Evolutionary conservation across 2,329 filamentous ascomycete genomes (phyloP).

Genomic region (Cercospora janseana): DNA sequence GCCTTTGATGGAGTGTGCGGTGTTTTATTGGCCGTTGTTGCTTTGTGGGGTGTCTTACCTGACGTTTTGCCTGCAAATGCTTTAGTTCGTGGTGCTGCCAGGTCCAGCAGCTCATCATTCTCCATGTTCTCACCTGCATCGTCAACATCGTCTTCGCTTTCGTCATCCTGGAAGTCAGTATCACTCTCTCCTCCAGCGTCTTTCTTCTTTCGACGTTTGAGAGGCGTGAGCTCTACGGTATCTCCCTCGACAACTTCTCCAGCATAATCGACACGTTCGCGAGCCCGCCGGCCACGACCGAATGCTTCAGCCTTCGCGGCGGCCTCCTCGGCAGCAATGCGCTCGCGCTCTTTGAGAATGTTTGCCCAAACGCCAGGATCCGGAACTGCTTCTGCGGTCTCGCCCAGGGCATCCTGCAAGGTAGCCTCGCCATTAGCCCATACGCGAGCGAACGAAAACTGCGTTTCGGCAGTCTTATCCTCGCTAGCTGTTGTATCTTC

Average conservation of each 20-base stretch:
- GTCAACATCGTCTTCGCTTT: slow-evolving; percentile 37
- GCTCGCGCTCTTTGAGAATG: slow-evolving; percentile 80
- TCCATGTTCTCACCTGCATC: slow-evolving; percentile 22
- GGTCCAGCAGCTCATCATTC: slow-evolving; percentile 23
- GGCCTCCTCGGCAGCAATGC: slow-evolving; percentile 70
- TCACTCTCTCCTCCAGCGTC: slow-evolving; percentile 47
- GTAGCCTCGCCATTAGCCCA: slow-evolving; percentile 83
- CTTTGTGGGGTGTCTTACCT: slow-evolving; percentile 30
- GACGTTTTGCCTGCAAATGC: slow-evolving; percentile 30
- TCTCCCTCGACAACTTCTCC: slow-evolving; percentile 32
- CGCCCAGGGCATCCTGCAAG: slow-evolving; percentile 48
- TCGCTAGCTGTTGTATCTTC: slow-evolving; percentile 67
- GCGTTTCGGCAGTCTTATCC: slow-evolving; percentile 67
- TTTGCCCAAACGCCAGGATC: slow-evolving; percentile 81
- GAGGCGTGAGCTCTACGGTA: slow-evolving; percentile 32
- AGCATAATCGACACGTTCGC: slow-evolving; percentile 55
- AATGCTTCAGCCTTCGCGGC: slow-evolving; percentile 69
- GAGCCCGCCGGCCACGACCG: slow-evolving; percentile 77
- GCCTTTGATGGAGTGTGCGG: slow-evolving; percentile 6
- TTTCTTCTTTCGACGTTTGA: slow-evolving; percentile 38
- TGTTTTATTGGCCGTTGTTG: neutral
- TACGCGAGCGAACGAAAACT: slow-evolving; percentile 85
- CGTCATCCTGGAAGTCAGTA: slow-evolving; percentile 51
- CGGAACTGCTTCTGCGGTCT: slow-evolving; percentile 52
- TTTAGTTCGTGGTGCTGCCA: slow-evolving; percentile 31